phyloP scores from a whole-genome alignment of 208 protist genomes.

The Wallacemonas rigidus region DNA sequence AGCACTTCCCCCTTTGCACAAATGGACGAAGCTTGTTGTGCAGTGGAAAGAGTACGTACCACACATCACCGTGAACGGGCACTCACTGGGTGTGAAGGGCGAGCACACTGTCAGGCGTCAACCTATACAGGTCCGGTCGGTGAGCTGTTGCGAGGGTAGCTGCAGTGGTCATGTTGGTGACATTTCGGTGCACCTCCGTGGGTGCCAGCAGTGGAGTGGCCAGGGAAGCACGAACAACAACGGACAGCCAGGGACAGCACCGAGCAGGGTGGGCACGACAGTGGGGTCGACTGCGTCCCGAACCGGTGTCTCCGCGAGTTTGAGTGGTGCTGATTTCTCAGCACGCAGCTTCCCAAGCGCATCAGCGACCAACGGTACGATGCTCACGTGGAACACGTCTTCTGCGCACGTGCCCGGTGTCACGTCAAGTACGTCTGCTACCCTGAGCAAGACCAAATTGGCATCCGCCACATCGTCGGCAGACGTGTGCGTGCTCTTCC shows the following conservation, averaged over 20 bases:
- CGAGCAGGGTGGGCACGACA: neutral
- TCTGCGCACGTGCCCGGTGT: neutral
- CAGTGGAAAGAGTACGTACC: conserved; percentile 71
- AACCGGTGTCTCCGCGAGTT: neutral
- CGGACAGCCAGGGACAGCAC: neutral
- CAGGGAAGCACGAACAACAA: conserved; percentile 7
- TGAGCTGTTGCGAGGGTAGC: conserved; percentile 44
- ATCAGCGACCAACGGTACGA: too few species aligned
- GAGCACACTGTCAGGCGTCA: conserved; percentile 30
- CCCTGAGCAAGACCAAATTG: neutral
- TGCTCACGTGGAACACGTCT: too few species aligned
- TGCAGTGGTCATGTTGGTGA: conserved; percentile 69
- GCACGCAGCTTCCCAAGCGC: too few species aligned
- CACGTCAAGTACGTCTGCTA: neutral
- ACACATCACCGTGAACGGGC: conserved; percentile 61
- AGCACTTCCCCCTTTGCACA: conserved; percentile 66
- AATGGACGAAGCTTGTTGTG: conserved; percentile 21
- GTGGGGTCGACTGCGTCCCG: neutral
- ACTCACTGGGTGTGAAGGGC: conserved; percentile 59
- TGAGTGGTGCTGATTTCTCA: neutral
- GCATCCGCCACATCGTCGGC: neutral
- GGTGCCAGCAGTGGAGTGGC: conserved; percentile 26
- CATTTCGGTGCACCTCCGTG: conserved; percentile 37
- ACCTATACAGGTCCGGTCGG: conserved; percentile 39
- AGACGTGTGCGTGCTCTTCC: conserved; percentile 38